Evolutionary conservation across 108 stramenopile genomes (phyloP).

Genomic region (Conticribra weissflogii): DNA sequence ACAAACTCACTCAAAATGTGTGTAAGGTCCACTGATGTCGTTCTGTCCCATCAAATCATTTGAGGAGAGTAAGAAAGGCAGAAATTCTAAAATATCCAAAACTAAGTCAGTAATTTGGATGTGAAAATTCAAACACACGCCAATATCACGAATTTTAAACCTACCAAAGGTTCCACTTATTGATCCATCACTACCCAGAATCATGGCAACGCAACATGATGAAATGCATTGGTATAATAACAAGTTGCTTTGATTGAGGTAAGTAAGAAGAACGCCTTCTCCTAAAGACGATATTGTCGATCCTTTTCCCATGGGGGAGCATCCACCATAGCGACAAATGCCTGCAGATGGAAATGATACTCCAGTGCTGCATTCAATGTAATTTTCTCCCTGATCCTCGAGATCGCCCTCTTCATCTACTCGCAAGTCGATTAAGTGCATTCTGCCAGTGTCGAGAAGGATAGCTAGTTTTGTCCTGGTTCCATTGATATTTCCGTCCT

Average conservation of each 20-base stretch:
- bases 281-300: slow-evolving; percentile 60
- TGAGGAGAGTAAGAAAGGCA: slow-evolving; percentile 59
- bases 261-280: slow-evolving; percentile 63
- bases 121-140: neutral
- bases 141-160: slow-evolving; percentile 10
- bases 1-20: slow-evolving; percentile 56
- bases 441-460: slow-evolving; percentile 63
- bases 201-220: slow-evolving; percentile 66
- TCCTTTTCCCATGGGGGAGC: slow-evolving; percentile 36
- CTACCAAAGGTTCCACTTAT: slow-evolving; percentile 61
- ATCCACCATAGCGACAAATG: slow-evolving; percentile 47
- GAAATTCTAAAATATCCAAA: no score
- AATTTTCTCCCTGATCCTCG: slow-evolving; percentile 53
- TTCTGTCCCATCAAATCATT: slow-evolving; percentile 41
- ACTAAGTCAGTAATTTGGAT: no score
- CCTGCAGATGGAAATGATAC: slow-evolving; percentile 61
- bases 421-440: slow-evolving; percentile 58
- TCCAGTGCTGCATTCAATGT: slow-evolving; percentile 50
- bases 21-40: slow-evolving; percentile 61
- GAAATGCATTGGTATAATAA: slow-evolving; percentile 72
- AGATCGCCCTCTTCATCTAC: slow-evolving; percentile 53
- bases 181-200: slow-evolving; percentile 56
- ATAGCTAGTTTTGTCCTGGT: slow-evolving; percentile 51
- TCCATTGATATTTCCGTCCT: neutral
- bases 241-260: slow-evolving; percentile 58